Conservation (phyloP, 2,329 filamentous ascomycete species). For the Penicillium sp. region DNA sequence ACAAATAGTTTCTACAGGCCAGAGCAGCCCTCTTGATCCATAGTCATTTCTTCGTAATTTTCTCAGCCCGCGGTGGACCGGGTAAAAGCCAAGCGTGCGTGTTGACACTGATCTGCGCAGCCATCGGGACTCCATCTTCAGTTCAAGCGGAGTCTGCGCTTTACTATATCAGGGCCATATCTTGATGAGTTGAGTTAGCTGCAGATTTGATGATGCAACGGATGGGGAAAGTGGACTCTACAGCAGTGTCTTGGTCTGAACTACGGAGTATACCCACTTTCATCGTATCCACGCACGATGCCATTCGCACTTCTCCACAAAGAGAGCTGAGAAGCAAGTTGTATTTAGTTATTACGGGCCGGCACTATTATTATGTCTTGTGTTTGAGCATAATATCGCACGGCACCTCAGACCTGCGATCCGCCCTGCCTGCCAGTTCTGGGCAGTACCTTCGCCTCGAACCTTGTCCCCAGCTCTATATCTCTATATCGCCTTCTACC, state of each 20-base stretch:
- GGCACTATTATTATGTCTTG: neutral
- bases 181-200: constrained; percentile 19
- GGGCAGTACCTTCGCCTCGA: neutral
- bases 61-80: neutral
- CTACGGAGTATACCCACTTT: constrained; percentile 17
- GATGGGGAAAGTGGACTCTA: constrained; percentile 5
- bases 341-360: constrained; percentile 26
- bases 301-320: constrained; percentile 10
- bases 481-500: constrained; percentile 10
- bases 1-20: neutral
- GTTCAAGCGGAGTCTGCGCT: constrained; percentile 9
- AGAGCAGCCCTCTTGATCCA: neutral
- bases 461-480: neutral
- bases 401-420: neutral
- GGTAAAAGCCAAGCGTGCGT: neutral
- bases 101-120: constrained; percentile 18
- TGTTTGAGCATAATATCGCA: neutral
- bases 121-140: constrained; percentile 9
- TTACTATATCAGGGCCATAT: constrained; percentile 5
- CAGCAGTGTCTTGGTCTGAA: neutral
- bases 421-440: neutral
- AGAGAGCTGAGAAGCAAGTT: constrained; percentile 14
- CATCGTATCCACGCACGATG: constrained; percentile 18
- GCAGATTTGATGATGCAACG: constrained; percentile 26
- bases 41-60: neutral